Percentiles rank a stretch among this genome's conserved stretches.
These are phyloP conservation scores for Fusarium transvaalense DNA, from an alignment of 2,329 filamentous ascomycete species.

Conservation along the genomic window DNA sequence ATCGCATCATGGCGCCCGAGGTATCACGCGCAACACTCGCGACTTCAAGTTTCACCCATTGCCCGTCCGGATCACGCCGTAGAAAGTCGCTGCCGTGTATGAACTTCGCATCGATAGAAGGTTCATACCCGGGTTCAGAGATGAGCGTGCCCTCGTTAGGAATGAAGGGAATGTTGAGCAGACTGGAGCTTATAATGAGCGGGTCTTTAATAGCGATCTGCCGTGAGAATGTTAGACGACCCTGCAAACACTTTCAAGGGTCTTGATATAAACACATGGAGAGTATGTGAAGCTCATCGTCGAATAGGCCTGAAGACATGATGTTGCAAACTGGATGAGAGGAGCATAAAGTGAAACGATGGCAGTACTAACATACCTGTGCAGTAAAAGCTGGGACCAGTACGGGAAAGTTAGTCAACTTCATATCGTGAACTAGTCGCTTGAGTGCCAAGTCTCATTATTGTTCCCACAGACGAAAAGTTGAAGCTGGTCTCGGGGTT, in stretches of 20 bases:
- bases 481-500: slow-evolving; percentile 1
- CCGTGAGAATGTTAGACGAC: background rate
- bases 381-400: slow-evolving; percentile 56
- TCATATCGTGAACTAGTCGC: slow-evolving; percentile 38
- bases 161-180: slow-evolving; percentile 53
- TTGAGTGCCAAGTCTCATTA: slow-evolving; percentile 27
- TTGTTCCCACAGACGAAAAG: background rate
- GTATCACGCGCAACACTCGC: slow-evolving; percentile 51
- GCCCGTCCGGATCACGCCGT: slow-evolving; percentile 54
- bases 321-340: background rate
- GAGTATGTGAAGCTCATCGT: background rate
- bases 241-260: background rate
- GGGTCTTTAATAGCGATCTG: slow-evolving; percentile 53
- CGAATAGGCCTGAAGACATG: background rate
- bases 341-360: background rate
- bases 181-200: slow-evolving; percentile 50
- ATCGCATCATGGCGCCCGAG: slow-evolving; percentile 52
- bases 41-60: slow-evolving; percentile 56
- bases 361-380: slow-evolving; percentile 46
- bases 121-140: slow-evolving; percentile 54
- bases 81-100: slow-evolving; percentile 57
- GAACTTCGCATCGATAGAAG: slow-evolving; percentile 54
- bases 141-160: slow-evolving; percentile 50
- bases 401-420: slow-evolving; percentile 53
- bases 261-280: background rate